Percentiles rank a stretch among this genome's conserved stretches.
phyloP scores from a whole-genome alignment of 2,329 filamentous ascomycete species.

The Diaporthe batatas region DNA sequence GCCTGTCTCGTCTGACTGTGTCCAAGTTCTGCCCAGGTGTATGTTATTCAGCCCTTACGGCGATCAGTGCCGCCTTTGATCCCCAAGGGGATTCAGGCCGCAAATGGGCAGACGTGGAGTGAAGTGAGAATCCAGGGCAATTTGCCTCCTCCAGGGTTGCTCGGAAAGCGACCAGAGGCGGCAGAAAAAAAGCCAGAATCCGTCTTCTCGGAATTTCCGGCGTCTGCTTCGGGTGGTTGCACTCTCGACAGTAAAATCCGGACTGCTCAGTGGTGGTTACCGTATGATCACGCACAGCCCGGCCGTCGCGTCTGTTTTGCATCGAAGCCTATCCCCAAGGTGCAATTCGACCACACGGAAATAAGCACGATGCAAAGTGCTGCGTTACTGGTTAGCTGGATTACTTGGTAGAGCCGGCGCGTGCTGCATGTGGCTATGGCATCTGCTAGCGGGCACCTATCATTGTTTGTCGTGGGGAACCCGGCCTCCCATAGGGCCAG shows the following conservation, averaged over 20 bases:
- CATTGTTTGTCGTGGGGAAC: slow-evolving; percentile 28
- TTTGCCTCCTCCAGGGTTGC: slow-evolving; percentile 23
- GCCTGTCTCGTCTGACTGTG: background rate
- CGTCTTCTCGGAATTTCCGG: background rate
- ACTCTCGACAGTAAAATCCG: background rate
- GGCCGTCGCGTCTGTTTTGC: slow-evolving; percentile 25
- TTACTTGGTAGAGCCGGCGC: background rate
- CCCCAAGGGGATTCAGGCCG: slow-evolving; percentile 15
- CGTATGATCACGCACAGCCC: slow-evolving; percentile 31
- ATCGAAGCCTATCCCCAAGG: slow-evolving; percentile 16
- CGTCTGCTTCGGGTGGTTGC: background rate
- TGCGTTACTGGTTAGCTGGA: slow-evolving; percentile 21
- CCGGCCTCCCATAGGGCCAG: slow-evolving; percentile 36
- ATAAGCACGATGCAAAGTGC: slow-evolving; percentile 22
- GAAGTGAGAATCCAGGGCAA: background rate
- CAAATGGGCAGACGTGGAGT: slow-evolving; percentile 16
- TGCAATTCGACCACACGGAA: slow-evolving; percentile 27
- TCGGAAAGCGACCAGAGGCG: background rate
- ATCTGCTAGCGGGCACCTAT: slow-evolving; percentile 35
- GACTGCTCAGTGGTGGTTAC: background rate
- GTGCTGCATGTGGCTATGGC: slow-evolving; percentile 30
- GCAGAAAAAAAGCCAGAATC: background rate
- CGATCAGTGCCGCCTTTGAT: slow-evolving; percentile 26
- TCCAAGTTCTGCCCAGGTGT: background rate
- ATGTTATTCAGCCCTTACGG: background rate